phyloP scores from a whole-genome alignment of 371 early-diverging fungal genomes.

The Mucor indicus region DNA sequence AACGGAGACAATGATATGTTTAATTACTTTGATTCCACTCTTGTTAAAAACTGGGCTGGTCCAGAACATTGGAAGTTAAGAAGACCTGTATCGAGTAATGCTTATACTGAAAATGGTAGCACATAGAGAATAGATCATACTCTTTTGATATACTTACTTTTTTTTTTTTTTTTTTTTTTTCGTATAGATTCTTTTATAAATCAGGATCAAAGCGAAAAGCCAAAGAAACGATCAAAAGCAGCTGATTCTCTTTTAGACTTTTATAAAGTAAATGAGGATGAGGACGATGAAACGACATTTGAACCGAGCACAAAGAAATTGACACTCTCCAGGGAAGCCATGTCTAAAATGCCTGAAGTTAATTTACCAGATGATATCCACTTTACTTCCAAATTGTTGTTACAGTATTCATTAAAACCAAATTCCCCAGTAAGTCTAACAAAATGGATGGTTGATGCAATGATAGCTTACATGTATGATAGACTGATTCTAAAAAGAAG shows the following conservation, averaged over 20 bases:
- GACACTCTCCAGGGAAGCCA: slow-evolving; percentile 33
- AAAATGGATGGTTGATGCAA: background rate
- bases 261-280: background rate
- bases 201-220: no score
- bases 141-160: no score
- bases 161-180: no score
- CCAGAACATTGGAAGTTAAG: slow-evolving; percentile 91
- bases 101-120: no score
- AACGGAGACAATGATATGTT: slow-evolving; percentile 66
- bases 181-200: no score
- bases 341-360: slow-evolving; percentile 45
- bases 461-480: background rate
- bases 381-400: slow-evolving; percentile 79
- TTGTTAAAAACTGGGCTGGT: slow-evolving; percentile 90
- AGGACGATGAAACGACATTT: slow-evolving; percentile 65
- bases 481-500: slow-evolving; percentile 1
- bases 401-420: slow-evolving; percentile 82
- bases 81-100: slow-evolving; percentile 23
- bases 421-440: slow-evolving; percentile 51
- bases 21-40: slow-evolving; percentile 86
- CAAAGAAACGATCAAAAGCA: background rate
- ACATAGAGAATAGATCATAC: no score
- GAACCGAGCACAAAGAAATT: slow-evolving; percentile 56
- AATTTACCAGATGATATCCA: slow-evolving; percentile 86
- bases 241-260: background rate